phyloP scores from a whole-genome alignment of 2,329 filamentous ascomycete species.

The Fusarium pseudoanthophilum region DNA sequence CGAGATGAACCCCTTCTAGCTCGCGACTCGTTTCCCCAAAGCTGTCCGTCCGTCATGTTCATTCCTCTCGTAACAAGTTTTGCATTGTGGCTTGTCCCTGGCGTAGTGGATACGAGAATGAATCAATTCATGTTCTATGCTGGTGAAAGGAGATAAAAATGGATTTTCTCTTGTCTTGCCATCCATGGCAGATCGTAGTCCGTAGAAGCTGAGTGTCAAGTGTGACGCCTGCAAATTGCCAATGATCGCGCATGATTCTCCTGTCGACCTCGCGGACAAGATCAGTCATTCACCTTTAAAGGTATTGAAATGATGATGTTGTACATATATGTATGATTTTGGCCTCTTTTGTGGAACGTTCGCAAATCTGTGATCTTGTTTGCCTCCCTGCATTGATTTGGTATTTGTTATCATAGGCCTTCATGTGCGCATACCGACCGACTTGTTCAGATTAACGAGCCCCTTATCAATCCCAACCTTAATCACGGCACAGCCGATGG shows the following conservation, averaged over 20 bases:
- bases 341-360: constrained; percentile 15
- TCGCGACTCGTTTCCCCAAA: constrained; percentile 17
- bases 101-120: constrained; percentile 27
- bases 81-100: constrained; percentile 17
- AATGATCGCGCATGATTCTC: constrained; percentile 36
- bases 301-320: constrained; percentile 14
- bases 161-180: background rate
- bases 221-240: constrained; percentile 1
- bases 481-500: constrained; percentile 18
- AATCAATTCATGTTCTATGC: constrained; percentile 18
- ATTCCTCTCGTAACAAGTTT: constrained; percentile 20
- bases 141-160: constrained; percentile 9
- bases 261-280: constrained; percentile 39
- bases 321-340: constrained; percentile 8
- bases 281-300: constrained; percentile 12
- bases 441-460: background rate
- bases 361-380: background rate
- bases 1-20: constrained; percentile 39
- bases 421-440: background rate
- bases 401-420: constrained; percentile 1
- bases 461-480: constrained; percentile 1
- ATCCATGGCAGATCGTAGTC: background rate
- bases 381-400: constrained; percentile 15
- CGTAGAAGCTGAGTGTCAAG: background rate
- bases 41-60: background rate